Base-by-base conservation (phyloP, 768 basidiomycete genomes). In the Suillus fuscotomentosus region DNA sequence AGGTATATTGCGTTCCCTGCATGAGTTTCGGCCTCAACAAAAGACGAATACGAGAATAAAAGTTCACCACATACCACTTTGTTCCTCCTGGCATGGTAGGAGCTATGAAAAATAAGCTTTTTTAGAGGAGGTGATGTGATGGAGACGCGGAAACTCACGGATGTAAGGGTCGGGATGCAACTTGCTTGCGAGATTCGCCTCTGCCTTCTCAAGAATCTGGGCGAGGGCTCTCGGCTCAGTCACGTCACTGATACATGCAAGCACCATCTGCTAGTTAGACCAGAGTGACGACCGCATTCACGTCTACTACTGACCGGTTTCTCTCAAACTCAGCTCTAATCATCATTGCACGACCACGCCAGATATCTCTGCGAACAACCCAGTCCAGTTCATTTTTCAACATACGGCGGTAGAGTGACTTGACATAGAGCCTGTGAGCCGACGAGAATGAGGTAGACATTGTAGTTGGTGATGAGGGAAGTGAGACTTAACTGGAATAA, bases 101-200 rank as follows among this genome's bases (percentile, higher is more conserved):
- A 64, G 90, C 96, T 98, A 66, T 47, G 68, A 22, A 15, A 24
- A 1, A 56, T 22, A 10, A 53, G 36, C 51, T 43, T 65, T 45
- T 62, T 60, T 48, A 56, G 27, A 47, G 39, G 39, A 60, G 60
- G 55, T 34, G 60, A 47, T 27, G 15, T 45, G 24, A 34, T 13
- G 41, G 24, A n/a, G 10, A 36, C 15, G 2, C 7, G 20, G n/a
- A 47, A 24, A 88, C 95, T 80, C 77, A 98, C 96, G 78, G 74
- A 92, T 90, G 77, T 95, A 95, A 47, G 97, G 96, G 77, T 98
- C 97, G 27, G 95, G 96, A 74, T 99, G 97, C 62, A 80, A 80
- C 71, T 77, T 84, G 38, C 75, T 77, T 3, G 87, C 90, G 22
- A 96, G 80, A 10, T 84, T 77, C 3, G 86, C 89, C 77, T 97